Base-by-base conservation (phyloP, 2,329 filamentous ascomycete species). In the Knufia petricola region DNA sequence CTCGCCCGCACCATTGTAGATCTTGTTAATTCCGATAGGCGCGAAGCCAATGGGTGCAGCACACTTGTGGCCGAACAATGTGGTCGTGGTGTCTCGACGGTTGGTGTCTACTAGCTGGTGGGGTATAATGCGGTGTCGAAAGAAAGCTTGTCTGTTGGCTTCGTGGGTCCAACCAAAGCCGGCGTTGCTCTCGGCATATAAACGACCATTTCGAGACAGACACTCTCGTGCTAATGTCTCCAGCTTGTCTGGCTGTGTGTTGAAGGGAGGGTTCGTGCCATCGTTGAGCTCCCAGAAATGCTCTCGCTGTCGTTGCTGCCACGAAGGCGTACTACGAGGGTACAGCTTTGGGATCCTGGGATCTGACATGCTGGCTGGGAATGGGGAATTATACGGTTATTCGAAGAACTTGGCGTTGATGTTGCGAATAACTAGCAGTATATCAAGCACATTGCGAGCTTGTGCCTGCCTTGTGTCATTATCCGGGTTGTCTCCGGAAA, bases 1-100 rank as follows among this genome's bases (percentile, higher is more conserved):
- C 58, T 84, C 80, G 32, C 75, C 79, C 0, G 64, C 59, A 0
- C 72, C 69, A 55, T 82, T 71, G 64, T 81, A 82, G 56, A 82
- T 83, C 52, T 76, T 75, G 65, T 83, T 81, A 55, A 83, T 81
- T 3, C 79, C 79, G 23, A 82, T 74, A 0, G 79, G 78, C 0
- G 79, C 76, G 57, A 83, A 79, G n/a, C 77, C 78, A 44, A 83
- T 75, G 0, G 79, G 79, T 0, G 77, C 78, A 1, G 72, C 67
- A 12, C 78, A 73, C 42, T 70, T 69, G 60, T 81, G 76, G 12
- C 78, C 75, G 61, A 81, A 83, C 52, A 84, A 77, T 3, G 64
- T 66, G 10, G 76, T 76, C 1, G 64, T 63, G 1, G 76, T 79
- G 56, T 82, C 77, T 31, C 78, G 73, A 26, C 62, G 63, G 58